phyloP scores from a whole-genome alignment of 257 asterid genomes.

The Vinca minor region DNA sequence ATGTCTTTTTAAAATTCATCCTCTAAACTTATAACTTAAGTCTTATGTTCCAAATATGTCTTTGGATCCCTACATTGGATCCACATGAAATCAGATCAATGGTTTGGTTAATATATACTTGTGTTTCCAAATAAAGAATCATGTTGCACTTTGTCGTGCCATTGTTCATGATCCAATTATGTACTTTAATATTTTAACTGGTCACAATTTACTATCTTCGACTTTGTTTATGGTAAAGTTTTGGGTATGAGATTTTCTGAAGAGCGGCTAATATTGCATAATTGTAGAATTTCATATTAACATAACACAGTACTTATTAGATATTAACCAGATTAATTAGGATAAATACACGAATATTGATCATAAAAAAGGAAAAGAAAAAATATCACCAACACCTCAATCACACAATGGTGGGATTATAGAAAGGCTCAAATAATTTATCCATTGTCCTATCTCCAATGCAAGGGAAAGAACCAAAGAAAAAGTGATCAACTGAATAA shows the following conservation, averaged over 20 bases:
- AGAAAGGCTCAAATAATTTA: slow-evolving; percentile 6
- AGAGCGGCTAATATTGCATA: too few species aligned
- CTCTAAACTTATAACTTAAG: too few species aligned
- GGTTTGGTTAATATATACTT: not conserved
- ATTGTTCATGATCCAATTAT: not conserved
- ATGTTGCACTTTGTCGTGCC: not conserved
- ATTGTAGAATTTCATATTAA: too few species aligned
- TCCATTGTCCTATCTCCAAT: slow-evolving; percentile 1
- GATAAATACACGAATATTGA: too few species aligned
- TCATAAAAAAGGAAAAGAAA: too few species aligned
- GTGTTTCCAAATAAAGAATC: not conserved
- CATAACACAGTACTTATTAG: too few species aligned
- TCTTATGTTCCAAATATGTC: not conserved
- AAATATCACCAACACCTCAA: too few species aligned
- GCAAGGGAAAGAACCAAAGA: not conserved
- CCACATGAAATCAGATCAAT: not conserved
- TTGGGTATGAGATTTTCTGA: too few species aligned
- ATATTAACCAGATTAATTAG: too few species aligned
- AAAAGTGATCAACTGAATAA: slow-evolving; percentile 2
- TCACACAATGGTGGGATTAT: not conserved
- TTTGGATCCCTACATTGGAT: slow-evolving; percentile 1
- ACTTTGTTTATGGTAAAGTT: too few species aligned
- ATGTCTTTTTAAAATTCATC: too few species aligned
- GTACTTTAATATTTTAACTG: not conserved
- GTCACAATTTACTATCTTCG: too few species aligned